These are phyloP conservation scores for Taphrina deformans DNA, from an alignment of 1,139 yeast genomes.

Conservation along the genomic window DNA sequence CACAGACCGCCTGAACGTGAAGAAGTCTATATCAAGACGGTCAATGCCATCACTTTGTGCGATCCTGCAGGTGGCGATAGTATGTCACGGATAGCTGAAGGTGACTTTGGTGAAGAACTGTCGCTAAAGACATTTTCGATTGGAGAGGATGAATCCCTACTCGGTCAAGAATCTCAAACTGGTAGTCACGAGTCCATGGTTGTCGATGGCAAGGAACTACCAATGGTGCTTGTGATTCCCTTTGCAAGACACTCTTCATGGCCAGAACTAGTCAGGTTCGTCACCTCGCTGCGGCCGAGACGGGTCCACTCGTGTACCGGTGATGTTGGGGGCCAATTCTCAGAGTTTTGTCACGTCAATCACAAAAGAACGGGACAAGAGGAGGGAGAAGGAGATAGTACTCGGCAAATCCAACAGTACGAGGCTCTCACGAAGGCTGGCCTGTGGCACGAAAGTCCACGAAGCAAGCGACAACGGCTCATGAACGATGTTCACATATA, in stretches of 20 bases:
- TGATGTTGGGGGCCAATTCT: constrained; percentile 28
- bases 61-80: not conserved
- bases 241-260: constrained; percentile 40
- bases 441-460: constrained; percentile 20
- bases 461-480: constrained; percentile 9
- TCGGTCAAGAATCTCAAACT: not conserved
- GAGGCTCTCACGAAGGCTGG: not conserved
- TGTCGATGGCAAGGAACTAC: constrained; percentile 6
- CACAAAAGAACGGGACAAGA: not conserved
- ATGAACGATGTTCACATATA: constrained; percentile 5
- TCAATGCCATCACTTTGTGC: not conserved
- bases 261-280: constrained; percentile 35
- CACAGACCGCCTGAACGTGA: constrained; percentile 15
- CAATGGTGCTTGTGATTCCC: constrained; percentile 26
- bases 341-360: not conserved
- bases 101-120: constrained; percentile 1
- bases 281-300: constrained; percentile 32
- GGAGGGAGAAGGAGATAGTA: not conserved
- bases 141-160: constrained; percentile 19
- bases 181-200: constrained; percentile 7
- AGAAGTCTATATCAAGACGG: constrained; percentile 22
- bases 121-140: constrained; percentile 24
- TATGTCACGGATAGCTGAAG: not conserved
- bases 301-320: constrained; percentile 37
- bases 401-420: not conserved